Conservation (phyloP, 225 moss, liverwort and hornwort species). For the Rhytidiadelphus loreus region DNA sequence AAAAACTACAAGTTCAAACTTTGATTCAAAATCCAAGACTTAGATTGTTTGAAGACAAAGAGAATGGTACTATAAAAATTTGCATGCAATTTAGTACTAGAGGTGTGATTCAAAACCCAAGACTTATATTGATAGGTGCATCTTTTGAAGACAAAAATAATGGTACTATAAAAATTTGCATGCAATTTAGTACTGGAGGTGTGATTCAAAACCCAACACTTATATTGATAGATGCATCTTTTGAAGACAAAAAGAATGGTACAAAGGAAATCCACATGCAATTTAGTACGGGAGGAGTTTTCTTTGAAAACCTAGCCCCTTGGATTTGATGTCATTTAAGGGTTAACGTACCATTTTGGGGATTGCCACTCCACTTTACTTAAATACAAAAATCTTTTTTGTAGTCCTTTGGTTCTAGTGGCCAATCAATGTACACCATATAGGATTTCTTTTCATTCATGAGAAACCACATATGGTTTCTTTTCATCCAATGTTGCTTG, state of each 20-base stretch:
- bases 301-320: rapidly evolving
- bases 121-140: background rate
- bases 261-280: background rate
- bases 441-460: background rate
- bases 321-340: rapidly evolving
- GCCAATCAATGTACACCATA: background rate
- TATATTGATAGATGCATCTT: background rate
- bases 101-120: background rate
- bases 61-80: background rate
- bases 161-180: background rate
- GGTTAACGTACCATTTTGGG: rapidly evolving
- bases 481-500: background rate
- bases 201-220: background rate
- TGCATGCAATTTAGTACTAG: background rate
- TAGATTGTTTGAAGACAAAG: background rate
- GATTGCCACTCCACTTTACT: background rate
- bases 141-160: background rate
- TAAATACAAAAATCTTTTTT: background rate
- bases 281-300: background rate
- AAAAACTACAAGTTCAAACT: background rate
- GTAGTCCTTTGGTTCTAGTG: background rate
- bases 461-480: background rate
- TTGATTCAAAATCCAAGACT: background rate
- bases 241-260: background rate
- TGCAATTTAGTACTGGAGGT: rapidly evolving